phyloP scores from a whole-genome alignment of 163 green algal genomes.

The Scenedesmus sp. region DNA sequence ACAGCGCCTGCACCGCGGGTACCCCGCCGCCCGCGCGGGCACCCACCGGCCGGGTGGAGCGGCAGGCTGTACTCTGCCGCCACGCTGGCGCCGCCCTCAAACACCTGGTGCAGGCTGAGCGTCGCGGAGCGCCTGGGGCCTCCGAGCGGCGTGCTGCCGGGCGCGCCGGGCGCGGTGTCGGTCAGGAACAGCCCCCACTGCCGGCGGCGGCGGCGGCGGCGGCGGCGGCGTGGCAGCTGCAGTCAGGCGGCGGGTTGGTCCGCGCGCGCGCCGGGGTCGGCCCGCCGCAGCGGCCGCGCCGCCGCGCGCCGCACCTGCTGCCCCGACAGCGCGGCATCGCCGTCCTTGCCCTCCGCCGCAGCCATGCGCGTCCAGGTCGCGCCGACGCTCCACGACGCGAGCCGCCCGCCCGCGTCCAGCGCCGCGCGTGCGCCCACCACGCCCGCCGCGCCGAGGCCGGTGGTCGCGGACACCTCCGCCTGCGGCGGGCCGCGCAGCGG shows the following conservation, averaged over 20 bases:
- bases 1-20: too few species aligned
- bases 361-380: slow-evolving; percentile 11
- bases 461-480: slow-evolving; percentile 15
- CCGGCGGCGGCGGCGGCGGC: too few species aligned
- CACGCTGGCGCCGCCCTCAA: slow-evolving; percentile 22
- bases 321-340: neutral
- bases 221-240: neutral
- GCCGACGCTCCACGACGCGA: slow-evolving; percentile 5
- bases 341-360: neutral
- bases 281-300: too few species aligned
- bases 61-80: slow-evolving; percentile 33
- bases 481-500: slow-evolving; percentile 1
- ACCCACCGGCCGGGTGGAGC: neutral
- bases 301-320: too few species aligned
- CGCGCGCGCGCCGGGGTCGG: too few species aligned
- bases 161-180: slow-evolving; percentile 14
- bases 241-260: too few species aligned
- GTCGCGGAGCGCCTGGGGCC: slow-evolving; percentile 5
- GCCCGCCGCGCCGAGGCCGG: neutral
- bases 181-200: slow-evolving; percentile 27
- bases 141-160: neutral
- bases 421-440: slow-evolving; percentile 13
- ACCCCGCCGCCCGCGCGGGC: too few species aligned
- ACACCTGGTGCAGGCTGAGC: slow-evolving; percentile 28
- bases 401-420: neutral